phyloP scores from a whole-genome alignment of 768 basidiomycete species.

The Mycena vitilis region DNA sequence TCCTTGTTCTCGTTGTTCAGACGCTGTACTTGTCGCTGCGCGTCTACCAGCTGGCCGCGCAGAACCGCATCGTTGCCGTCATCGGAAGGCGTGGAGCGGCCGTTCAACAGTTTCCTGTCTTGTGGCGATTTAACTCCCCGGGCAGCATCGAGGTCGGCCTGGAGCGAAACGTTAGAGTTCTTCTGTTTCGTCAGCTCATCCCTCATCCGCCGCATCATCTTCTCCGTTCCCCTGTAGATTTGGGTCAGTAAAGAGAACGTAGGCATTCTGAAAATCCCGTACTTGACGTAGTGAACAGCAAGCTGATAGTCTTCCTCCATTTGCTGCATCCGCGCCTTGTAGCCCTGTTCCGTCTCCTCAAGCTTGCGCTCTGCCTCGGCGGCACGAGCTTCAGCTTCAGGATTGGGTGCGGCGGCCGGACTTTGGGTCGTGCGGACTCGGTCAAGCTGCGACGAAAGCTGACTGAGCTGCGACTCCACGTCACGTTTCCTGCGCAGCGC shows the following conservation, averaged over 20 bases:
- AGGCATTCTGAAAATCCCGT: slow-evolving; percentile 46
- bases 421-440: slow-evolving; percentile 69
- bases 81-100: slow-evolving; percentile 84
- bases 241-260: slow-evolving; percentile 34
- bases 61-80: slow-evolving; percentile 69
- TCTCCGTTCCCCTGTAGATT: slow-evolving; percentile 86
- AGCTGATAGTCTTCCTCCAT: slow-evolving; percentile 97
- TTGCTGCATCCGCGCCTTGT: slow-evolving; percentile 85
- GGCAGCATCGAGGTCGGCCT: slow-evolving; percentile 82
- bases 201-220: slow-evolving; percentile 96
- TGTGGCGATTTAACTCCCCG: slow-evolving; percentile 69
- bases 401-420: slow-evolving; percentile 55
- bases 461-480: slow-evolving; percentile 74
- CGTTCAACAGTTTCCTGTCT: slow-evolving; percentile 64
- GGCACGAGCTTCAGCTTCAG: slow-evolving; percentile 59
- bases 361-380: slow-evolving; percentile 82
- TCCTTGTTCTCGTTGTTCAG: slow-evolving; percentile 82
- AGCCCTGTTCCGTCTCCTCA: slow-evolving; percentile 80
- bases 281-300: slow-evolving; percentile 98
- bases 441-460: slow-evolving; percentile 76
- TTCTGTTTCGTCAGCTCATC: slow-evolving; percentile 96
- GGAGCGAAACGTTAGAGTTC: slow-evolving; percentile 78
- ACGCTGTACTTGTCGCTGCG: slow-evolving; percentile 80
- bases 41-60: slow-evolving; percentile 79
- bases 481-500: slow-evolving; percentile 77